Evolutionary conservation across 2,329 filamentous ascomycete species (phyloP).

Genomic region (Aspergillus carbonarius): DNA sequence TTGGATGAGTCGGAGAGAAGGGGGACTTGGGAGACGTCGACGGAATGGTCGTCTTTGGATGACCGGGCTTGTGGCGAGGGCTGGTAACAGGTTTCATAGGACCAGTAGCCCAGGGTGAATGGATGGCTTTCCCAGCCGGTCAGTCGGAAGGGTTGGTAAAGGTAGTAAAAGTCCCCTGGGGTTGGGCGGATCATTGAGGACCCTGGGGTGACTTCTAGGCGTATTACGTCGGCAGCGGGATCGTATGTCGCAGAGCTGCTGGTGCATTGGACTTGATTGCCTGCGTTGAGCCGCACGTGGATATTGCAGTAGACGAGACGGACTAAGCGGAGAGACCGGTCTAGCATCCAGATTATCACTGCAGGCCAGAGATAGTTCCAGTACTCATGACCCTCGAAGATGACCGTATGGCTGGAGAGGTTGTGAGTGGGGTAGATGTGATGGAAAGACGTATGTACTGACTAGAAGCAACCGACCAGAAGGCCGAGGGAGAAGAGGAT

Average conservation of each 20-base stretch:
- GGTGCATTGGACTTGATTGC: slow-evolving; percentile 27
- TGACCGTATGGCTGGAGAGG: slow-evolving; percentile 44
- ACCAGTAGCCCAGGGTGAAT: slow-evolving; percentile 46
- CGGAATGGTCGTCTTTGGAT: slow-evolving; percentile 7
- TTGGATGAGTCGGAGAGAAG: slow-evolving; percentile 22
- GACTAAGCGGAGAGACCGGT: slow-evolving; percentile 46
- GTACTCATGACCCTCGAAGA: slow-evolving; percentile 50
- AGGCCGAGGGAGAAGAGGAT: slow-evolving; percentile 40
- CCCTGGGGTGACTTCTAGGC: slow-evolving; percentile 45
- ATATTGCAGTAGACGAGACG: slow-evolving; percentile 48
- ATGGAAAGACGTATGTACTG: slow-evolving; percentile 15
- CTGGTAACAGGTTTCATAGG: slow-evolving; percentile 14
- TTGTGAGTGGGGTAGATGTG: neutral
- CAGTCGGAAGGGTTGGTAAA: slow-evolving; percentile 48
- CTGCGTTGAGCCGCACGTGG: slow-evolving; percentile 28
- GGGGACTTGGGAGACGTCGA: slow-evolving; percentile 25
- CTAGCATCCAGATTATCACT: slow-evolving; percentile 50
- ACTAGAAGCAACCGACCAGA: slow-evolving; percentile 52
- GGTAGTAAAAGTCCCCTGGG: slow-evolving; percentile 53
- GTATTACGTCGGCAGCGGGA: slow-evolving; percentile 46
- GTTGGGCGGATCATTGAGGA: slow-evolving; percentile 34
- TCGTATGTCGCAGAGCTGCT: slow-evolving; percentile 46
- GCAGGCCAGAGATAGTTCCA: slow-evolving; percentile 53
- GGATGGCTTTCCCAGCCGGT: slow-evolving; percentile 54
- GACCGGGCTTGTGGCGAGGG: neutral